These are phyloP conservation scores for Coniosporium apollinis DNA, from an alignment of 495 filamentous ascomycete genomes.

Conservation along the genomic window DNA sequence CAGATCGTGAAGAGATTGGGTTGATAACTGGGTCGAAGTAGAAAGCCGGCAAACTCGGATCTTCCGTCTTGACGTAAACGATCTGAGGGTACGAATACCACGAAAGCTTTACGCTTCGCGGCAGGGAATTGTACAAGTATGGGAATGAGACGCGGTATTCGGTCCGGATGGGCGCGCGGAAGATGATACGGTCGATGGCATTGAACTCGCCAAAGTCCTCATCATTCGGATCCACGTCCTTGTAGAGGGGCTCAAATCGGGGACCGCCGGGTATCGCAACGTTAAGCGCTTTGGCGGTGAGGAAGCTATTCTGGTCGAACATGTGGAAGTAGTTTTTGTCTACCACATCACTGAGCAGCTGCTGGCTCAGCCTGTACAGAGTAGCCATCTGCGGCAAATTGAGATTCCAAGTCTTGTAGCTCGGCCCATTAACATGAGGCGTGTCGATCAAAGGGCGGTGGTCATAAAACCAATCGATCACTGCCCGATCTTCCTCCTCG, in stretches of 20 bases:
- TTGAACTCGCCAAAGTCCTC: constrained; percentile 99
- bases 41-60: constrained; percentile 81
- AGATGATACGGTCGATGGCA: constrained; percentile 98
- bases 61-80: constrained; percentile 78
- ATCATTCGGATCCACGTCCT: constrained; percentile 97
- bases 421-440: constrained; percentile 86
- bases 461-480: constrained; percentile 96
- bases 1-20: constrained; percentile 87
- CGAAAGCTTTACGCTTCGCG: constrained; percentile 79
- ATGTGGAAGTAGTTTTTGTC: constrained; percentile 98
- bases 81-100: constrained; percentile 92
- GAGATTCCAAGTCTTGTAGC: constrained; percentile 94
- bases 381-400: constrained; percentile 92
- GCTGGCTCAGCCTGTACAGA: constrained; percentile 79
- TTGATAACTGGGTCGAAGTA: constrained; percentile 98
- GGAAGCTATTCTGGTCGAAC: constrained; percentile 89
- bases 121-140: constrained; percentile 90
- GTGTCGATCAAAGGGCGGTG: constrained; percentile 85
- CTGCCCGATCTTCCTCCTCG: constrained; percentile 79
- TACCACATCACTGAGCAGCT: constrained; percentile 77
- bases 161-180: constrained; percentile 85
- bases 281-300: constrained; percentile 93
- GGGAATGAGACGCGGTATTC: constrained; percentile 93
- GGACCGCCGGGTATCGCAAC: constrained; percentile 94
- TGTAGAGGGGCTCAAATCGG: constrained; percentile 94